Evolutionary conservation across 2,329 filamentous ascomycete species (phyloP), one percentile per base, ranked within the genome.

Genomic region (Aspergillus sclerotialis): DNA sequence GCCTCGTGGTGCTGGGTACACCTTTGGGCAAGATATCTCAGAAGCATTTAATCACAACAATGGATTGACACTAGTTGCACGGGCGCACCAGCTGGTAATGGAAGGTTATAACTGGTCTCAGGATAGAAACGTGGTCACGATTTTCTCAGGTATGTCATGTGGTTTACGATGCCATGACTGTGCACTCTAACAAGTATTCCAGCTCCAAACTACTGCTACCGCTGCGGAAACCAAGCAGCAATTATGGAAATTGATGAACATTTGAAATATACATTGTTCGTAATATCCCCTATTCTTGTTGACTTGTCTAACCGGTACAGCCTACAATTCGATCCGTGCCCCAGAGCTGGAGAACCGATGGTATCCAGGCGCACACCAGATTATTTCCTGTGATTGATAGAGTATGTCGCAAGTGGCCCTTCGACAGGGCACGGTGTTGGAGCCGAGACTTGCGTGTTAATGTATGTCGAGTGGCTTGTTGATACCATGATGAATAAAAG

Each of bases 181-280:
- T n/a, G n/a, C n/a, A n/a, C n/a, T n/a, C n/a, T n/a, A n/a, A n/a
- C 44, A 15, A 26, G 34, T 43, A 44, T 28, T 12, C 25, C 41
- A 73, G 84, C 84, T 34, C 84, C 84, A 44, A 89, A 89, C 64
- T 96, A 96, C 73, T 96, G 90, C 72, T 95, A 96, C 73, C 80
- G 92, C 63, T 98, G 92, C 60, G 92, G 92, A 59, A 98, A 98
- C 68, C 92, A 96, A 68, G 92, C 92, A 37, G 92, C 92, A n/a
- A 96, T 98, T 64, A 98, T 98, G 92, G 92, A 96, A 68, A 98
- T 98, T 64, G 92, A 96, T 49, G 92, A 98, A 69, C 89, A 96
- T 64, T 71, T 98, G 60, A 96, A 98, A 73, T 98, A 96, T 69
- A 96, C 92, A 57, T 96, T 98, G 90, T 95, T 76, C 66, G 88